Evolutionary conservation across 2,329 filamentous ascomycete genomes (phyloP).

Genomic region (Arthrobotrys entomopaga): DNA sequence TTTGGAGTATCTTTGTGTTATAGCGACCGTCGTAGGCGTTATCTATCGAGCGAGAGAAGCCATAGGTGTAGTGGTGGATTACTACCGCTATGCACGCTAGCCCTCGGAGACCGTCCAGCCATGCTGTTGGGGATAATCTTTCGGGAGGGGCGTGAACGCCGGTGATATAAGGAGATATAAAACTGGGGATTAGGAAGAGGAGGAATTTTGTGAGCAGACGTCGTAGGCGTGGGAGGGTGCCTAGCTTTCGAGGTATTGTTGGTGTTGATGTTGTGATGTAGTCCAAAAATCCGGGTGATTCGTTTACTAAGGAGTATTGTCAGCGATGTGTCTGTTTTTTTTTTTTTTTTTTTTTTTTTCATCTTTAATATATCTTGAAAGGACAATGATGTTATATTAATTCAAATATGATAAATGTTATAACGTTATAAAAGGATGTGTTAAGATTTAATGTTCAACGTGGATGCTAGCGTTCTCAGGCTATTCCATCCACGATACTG

Average conservation of each 20-base stretch:
- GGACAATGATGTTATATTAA: too few relatives aligned
- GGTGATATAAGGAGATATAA: conserved; percentile 63
- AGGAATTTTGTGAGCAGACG: conserved; percentile 10
- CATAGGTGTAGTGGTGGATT: conserved; percentile 21
- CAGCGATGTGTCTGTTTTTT: not conserved
- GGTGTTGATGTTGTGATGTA: conserved; percentile 13
- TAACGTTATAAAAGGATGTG: too few relatives aligned
- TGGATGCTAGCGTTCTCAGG: not conserved
- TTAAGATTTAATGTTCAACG: not conserved
- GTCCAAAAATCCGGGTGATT: conserved; percentile 11
- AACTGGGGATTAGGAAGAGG: conserved; percentile 36
- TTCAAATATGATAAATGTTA: too few relatives aligned
- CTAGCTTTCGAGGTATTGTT: conserved; percentile 18
- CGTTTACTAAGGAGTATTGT: not conserved
- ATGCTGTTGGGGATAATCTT: conserved; percentile 33
- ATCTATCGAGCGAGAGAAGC: conserved; percentile 8
- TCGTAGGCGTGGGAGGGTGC: conserved; percentile 20
- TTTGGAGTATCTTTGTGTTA: conserved; percentile 7
- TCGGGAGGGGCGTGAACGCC: conserved; percentile 59
- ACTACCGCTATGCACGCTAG: conserved; percentile 28
- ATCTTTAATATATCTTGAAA: too few relatives aligned
- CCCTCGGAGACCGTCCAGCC: conserved; percentile 37
- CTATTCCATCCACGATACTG: not conserved
- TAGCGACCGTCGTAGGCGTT: conserved; percentile 21
- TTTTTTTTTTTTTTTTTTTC: too few relatives aligned